Percentiles rank a stretch among this genome's conserved stretches.
Conservation (phyloP, 2,329 filamentous ascomycete species). For the Aureobasidium sp. region DNA sequence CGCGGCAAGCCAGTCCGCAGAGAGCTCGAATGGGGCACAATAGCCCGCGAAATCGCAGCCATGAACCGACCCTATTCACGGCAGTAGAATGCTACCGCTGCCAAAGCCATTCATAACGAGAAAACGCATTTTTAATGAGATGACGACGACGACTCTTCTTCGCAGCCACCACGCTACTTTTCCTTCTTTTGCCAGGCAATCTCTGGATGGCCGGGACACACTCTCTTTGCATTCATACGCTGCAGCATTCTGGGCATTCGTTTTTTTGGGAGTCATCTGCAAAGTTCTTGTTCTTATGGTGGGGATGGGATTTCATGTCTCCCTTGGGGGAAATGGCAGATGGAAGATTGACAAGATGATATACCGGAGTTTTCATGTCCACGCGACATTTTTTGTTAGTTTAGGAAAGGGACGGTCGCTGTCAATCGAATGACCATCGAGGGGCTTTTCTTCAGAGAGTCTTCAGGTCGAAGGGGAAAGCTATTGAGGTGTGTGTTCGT, state of each 20-base stretch:
- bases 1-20: conserved; percentile 50
- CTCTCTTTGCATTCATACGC: background rate
- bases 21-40: conserved; percentile 85
- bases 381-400: background rate
- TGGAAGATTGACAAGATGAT: background rate
- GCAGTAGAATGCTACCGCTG: conserved; percentile 30
- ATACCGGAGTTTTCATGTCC: background rate
- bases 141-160: background rate
- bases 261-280: background rate
- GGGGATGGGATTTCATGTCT: background rate
- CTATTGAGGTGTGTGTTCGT: background rate
- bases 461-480: background rate
- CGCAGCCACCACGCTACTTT: background rate
- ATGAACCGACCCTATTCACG: conserved; percentile 93
- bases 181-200: background rate
- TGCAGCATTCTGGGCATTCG: background rate
- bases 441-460: background rate
- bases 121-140: conserved; percentile 3
- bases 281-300: background rate
- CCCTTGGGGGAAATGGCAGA: background rate
- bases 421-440: background rate
- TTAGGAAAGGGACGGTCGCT: background rate
- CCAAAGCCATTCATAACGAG: background rate
- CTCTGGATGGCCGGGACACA: background rate
- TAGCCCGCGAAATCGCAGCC: conserved; percentile 80